Evolutionary conservation across 441 rosid species (phyloP), one percentile per base, ranked within the genome.

Genomic region (Metrosideros polymorpha): DNA sequence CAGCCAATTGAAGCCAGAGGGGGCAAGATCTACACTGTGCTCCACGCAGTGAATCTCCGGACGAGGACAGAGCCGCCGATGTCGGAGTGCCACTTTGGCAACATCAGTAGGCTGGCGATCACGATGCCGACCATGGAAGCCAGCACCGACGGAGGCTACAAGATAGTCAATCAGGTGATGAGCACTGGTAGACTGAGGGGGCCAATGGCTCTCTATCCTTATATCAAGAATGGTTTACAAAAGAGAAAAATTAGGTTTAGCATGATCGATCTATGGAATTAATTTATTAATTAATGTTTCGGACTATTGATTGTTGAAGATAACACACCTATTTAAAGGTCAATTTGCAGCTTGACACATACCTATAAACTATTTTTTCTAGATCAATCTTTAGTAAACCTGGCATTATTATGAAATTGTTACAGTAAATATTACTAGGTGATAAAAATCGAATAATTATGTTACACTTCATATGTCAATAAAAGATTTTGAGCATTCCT

Each of bases 11-110:
- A 55, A 43, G 52, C 30, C 14, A 61, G 47, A 32, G 84, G 59
- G 30, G 17, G 79, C 35, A 53, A 82, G 77, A 50, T 45, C 29
- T 83, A 71, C 47, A 22, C 82, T 30, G 7, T 71, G 32, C 45
- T 82, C 32, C 87, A 88, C 5, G 83, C 77, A 3, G 79, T 71
- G 55, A 88, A 88, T 51, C 77, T 88, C 13, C 86, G 88, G 29
- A 63, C 83, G 2, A 85, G 87, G 77, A 52, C 84, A 76, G 55
- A 85, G 9, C 89, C 85, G 24, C 77, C 82, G 27, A 54, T 85
- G 18, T 53, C 84, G 7, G 45, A 89, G 84, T 84, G 45, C 85
- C 18, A 85, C 79, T 82, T 84, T 82, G 54, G 52, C 56, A 84
- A 86, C 88, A 32, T 84, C 76, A 56, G 86, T 43, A 82, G 87